phyloP scores from a whole-genome alignment of 1,284 basidiomycete genomes.

The Pseudozyma thailandica region DNA sequence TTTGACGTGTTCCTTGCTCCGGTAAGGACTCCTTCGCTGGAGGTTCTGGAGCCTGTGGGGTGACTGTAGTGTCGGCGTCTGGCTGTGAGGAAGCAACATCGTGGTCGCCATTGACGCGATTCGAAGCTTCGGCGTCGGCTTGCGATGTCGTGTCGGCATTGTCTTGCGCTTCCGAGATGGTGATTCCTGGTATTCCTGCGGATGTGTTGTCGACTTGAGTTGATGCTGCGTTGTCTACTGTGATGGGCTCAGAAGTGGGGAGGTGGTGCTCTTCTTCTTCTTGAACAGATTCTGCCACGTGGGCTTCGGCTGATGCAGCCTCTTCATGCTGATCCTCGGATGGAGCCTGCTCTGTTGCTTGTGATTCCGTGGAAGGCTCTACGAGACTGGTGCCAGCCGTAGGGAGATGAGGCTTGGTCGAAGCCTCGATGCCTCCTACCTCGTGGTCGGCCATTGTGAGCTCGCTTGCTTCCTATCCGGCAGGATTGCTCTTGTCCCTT shows the following conservation, averaged over 20 bases:
- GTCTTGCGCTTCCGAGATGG: slow-evolving; percentile 14
- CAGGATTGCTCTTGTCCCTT: neutral
- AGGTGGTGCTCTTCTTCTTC: slow-evolving; percentile 7
- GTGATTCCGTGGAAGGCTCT: slow-evolving; percentile 10
- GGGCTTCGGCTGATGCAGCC: neutral
- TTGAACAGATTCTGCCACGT: neutral
- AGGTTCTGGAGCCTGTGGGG: slow-evolving; percentile 13
- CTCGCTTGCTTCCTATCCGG: neutral
- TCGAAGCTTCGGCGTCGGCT: neutral
- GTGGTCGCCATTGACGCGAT: neutral
- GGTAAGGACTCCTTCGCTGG: slow-evolving; percentile 22
- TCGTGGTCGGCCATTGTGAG: slow-evolving; percentile 38
- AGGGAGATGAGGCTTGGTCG: slow-evolving; percentile 39
- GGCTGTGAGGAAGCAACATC: slow-evolving; percentile 1
- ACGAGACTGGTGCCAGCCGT: slow-evolving; percentile 40
- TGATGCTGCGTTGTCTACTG: slow-evolving; percentile 4
- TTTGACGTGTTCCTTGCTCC: slow-evolving; percentile 9
- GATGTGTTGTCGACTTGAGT: neutral
- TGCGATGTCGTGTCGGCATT: neutral
- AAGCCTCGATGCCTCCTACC: slow-evolving; percentile 14
- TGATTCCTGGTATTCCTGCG: slow-evolving; percentile 17
- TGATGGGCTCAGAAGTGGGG: slow-evolving; percentile 21
- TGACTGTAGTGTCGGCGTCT: neutral
- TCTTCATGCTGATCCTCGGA: neutral
- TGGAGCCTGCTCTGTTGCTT: neutral